Conservation (phyloP, 2,329 filamentous ascomycete species). For the Pseudogymnoascus sp. region DNA sequence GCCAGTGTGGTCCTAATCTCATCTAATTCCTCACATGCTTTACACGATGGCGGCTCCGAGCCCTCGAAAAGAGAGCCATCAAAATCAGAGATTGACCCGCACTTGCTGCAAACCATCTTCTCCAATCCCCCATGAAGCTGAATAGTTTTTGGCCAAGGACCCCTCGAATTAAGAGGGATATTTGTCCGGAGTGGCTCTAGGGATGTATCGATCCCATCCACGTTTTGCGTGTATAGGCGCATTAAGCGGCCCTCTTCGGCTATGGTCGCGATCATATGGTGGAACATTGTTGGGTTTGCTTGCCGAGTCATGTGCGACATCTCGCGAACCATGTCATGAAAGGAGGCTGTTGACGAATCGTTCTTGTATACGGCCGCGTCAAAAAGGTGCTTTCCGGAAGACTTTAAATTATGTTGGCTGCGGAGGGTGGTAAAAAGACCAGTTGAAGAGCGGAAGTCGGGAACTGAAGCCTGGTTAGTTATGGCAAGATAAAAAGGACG, state of each 20-base stretch:
- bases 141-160: constrained; percentile 86
- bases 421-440: constrained; percentile 83
- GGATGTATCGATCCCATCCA: constrained; percentile 86
- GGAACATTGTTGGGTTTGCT: constrained; percentile 79
- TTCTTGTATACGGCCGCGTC: constrained; percentile 97
- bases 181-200: constrained; percentile 72
- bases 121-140: constrained; percentile 89
- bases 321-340: constrained; percentile 92
- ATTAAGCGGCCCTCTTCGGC: constrained; percentile 80
- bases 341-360: constrained; percentile 77
- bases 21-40: constrained; percentile 66
- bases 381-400: constrained; percentile 90
- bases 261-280: constrained; percentile 85
- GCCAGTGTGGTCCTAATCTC: constrained; percentile 64
- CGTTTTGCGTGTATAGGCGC: constrained; percentile 92
- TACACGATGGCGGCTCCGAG: constrained; percentile 73
- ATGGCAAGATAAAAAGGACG: constrained; percentile 19
- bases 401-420: constrained; percentile 81
- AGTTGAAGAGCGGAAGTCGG: constrained; percentile 87
- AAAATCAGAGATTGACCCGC: constrained; percentile 68
- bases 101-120: constrained; percentile 97
- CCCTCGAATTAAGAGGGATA: constrained; percentile 74
- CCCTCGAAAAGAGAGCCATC: constrained; percentile 74
- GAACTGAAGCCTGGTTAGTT: constrained; percentile 47
- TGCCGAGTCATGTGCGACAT: constrained; percentile 70